Base-by-base conservation (phyloP, 352 stramenopile genomes). In the Globisporangium lucens region DNA sequence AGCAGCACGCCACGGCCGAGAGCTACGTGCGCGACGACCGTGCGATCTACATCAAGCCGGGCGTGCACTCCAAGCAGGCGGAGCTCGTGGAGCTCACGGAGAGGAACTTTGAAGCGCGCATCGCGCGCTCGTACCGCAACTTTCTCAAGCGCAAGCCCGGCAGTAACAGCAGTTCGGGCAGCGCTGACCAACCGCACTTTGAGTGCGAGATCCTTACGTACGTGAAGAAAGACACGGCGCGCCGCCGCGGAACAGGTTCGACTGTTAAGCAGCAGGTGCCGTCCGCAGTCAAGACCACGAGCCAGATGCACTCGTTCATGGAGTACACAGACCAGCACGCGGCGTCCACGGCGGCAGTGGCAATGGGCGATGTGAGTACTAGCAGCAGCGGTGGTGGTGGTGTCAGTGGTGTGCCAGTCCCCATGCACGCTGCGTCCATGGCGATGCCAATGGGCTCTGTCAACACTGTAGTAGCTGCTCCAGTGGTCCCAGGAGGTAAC, bases 61-160 rank as follows among this genome's bases (percentile, higher is more conserved):
- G 81, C 3, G 79, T 84, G 52, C 84, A 92, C 71, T 92, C 86
- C 33, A 94, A 91, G 66, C 86, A 94, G 69, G 77, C 82, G n/a
- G 86, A 92, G 65, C 77, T 92, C 56, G 84, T 94, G 61, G 71
- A 87, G 61, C 76, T 94, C 66, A 80, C 72, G 10, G 65, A 78
- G 29, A 67, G 56, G 35, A 94, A 92, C 69, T 94, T 94, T 66
- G 80, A 90, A 64, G 72, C 70, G 20, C 84, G 86, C 35, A 79
- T 94, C 60, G 76, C 79, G 64, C 79, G 87, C 59, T 87, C 81
- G 33, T 92, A 89, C 71, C 82, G 80, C 53, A 94, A 94, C 55
- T 92, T 85, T 62, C 78, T 94, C 66, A 91, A 91, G 73, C 79
- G 81, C 66, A 91, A 90, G 67, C 69, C 72, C 13, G 52, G 33